Evolutionary conservation across 805 yeast genomes (phyloP).

Genomic region (Metschnikowia chrysomelidarum): DNA sequence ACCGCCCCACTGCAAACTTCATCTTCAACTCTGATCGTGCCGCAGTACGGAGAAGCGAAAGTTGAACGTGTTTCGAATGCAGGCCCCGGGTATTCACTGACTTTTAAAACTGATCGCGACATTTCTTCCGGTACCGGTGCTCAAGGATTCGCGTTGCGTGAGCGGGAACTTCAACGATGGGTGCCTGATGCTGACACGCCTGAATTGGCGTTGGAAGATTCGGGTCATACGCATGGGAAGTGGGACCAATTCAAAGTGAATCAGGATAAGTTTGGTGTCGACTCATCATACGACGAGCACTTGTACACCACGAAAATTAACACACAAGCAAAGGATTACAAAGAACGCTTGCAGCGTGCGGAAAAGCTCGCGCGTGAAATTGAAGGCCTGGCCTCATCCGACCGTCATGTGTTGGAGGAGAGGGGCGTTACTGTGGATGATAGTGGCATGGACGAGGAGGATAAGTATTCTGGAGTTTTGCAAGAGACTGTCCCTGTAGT

Average conservation of each 20-base stretch:
- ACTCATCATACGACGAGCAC: constrained; percentile 79
- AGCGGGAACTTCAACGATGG: constrained; percentile 84
- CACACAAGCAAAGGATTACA: constrained; percentile 69
- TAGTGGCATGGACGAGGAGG: constrained; percentile 91
- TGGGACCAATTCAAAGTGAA: constrained; percentile 98
- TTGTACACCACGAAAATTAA: constrained; percentile 79
- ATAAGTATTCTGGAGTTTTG: constrained; percentile 82
- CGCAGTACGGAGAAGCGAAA: too few relatives aligned
- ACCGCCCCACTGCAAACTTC: too few relatives aligned
- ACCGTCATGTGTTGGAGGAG: constrained; percentile 86
- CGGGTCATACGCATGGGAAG: constrained; percentile 24
- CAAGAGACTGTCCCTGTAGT: constrained; percentile 24
- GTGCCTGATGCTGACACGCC: constrained; percentile 58
- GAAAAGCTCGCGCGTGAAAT: constrained; percentile 81
- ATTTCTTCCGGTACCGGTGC: constrained; percentile 64
- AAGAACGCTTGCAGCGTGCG: constrained; percentile 64
- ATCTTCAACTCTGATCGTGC: too few relatives aligned
- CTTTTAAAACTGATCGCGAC: constrained; percentile 82
- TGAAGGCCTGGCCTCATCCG: constrained; percentile 62
- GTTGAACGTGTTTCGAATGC: too few relatives aligned
- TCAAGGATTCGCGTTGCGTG: constrained; percentile 44
- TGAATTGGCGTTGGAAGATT: constrained; percentile 31
- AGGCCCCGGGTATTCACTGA: constrained; percentile 2
- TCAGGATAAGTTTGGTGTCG: constrained; percentile 83
- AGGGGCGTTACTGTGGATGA: constrained; percentile 78